These are phyloP conservation scores for Adansonia gregorii DNA, from an alignment of 441 rosid genomes.

Conservation along the genomic window DNA sequence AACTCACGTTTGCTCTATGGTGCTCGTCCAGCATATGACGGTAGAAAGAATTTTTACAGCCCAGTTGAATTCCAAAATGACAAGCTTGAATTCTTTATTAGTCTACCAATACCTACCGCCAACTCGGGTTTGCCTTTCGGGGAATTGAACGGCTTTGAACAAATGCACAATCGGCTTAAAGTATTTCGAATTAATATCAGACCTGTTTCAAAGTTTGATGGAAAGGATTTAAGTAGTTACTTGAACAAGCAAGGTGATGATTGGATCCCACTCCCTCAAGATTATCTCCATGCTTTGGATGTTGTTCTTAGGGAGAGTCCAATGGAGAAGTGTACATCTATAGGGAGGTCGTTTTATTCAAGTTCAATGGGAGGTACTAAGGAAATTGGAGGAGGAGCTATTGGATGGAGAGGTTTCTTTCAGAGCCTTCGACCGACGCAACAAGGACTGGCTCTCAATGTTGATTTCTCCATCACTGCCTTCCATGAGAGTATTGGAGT, in stretches of 20 bases:
- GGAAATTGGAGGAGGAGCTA: conserved; percentile 90
- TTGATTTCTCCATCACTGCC: conserved; percentile 89
- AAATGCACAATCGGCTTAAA: conserved; percentile 57
- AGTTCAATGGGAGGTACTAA: conserved; percentile 73
- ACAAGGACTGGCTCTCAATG: conserved; percentile 90
- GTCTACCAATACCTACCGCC: conserved; percentile 70
- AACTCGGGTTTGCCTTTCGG: conserved; percentile 36
- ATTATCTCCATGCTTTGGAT: conserved; percentile 90
- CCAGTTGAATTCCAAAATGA: conserved; percentile 78
- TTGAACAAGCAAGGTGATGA: conserved; percentile 70
- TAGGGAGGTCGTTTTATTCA: conserved; percentile 84
- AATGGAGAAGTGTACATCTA: conserved; percentile 69
- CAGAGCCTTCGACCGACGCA: conserved; percentile 94
- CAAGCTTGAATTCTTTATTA: conserved; percentile 80
- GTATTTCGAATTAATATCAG: conserved; percentile 71
- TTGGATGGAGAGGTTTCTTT: conserved; percentile 90
- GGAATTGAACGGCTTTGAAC: conserved; percentile 45
- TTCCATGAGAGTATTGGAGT: conserved; percentile 95
- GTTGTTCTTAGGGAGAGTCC: conserved; percentile 88
- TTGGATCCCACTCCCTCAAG: conserved; percentile 87
- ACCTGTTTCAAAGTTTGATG: conserved; percentile 84
- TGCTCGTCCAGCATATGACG: conserved; percentile 78
- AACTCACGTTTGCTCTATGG: conserved; percentile 58
- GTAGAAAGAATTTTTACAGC: conserved; percentile 78
- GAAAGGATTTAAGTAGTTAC: conserved; percentile 63